These are phyloP conservation scores for Ogataea neopini DNA, from an alignment of 805 yeast genomes.

Conservation along the genomic window DNA sequence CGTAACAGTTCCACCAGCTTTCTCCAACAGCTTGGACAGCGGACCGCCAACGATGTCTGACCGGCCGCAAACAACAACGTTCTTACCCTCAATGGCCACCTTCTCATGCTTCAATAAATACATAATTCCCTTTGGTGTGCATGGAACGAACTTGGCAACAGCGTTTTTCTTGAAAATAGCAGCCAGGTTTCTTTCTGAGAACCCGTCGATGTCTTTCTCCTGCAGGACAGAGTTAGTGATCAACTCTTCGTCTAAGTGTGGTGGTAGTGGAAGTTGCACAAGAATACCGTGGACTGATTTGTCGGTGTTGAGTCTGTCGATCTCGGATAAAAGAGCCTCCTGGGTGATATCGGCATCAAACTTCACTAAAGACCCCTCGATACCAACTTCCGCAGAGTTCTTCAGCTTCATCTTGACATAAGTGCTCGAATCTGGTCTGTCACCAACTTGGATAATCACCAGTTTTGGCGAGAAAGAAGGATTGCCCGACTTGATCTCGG, in stretches of 20 bases:
- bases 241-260: constrained; percentile 70
- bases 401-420: constrained; percentile 90
- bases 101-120: constrained; percentile 71
- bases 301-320: constrained; percentile 70
- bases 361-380: constrained; percentile 64
- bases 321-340: constrained; percentile 55
- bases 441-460: constrained; percentile 87
- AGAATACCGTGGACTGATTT: constrained; percentile 80
- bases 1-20: constrained; percentile 85
- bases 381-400: constrained; percentile 84
- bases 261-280: constrained; percentile 89
- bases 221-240: constrained; percentile 81
- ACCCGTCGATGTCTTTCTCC: constrained; percentile 94
- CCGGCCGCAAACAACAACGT: constrained; percentile 90
- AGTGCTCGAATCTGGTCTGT: constrained; percentile 85
- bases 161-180: constrained; percentile 89
- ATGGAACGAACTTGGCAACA: constrained; percentile 78
- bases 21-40: constrained; percentile 77
- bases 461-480: constrained; percentile 70
- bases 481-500: constrained; percentile 40
- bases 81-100: constrained; percentile 69
- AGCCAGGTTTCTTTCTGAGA: constrained; percentile 84
- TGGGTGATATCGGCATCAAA: constrained; percentile 65
- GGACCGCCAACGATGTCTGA: constrained; percentile 97
- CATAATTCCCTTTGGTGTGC: constrained; percentile 94